Conservation (phyloP, 352 stramenopile genomes). For the Globisporangium carolinianum region DNA sequence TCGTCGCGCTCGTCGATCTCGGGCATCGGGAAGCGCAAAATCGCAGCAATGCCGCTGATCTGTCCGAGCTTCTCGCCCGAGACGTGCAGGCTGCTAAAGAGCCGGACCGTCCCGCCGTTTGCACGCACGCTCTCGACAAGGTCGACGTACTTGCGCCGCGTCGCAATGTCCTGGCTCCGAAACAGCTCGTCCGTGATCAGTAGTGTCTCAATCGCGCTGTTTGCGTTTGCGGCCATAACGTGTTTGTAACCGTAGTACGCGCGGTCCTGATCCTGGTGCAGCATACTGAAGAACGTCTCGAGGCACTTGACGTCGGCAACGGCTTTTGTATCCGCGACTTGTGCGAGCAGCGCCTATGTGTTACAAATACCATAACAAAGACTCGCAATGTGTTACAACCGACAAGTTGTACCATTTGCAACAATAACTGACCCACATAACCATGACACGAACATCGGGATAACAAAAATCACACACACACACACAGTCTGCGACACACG, state of each 20-base stretch:
- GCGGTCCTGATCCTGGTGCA: constrained; percentile 93
- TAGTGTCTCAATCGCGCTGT: constrained; percentile 93
- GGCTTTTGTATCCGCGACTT: constrained; percentile 94
- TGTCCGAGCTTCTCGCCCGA: constrained; percentile 94
- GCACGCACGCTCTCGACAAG: constrained; percentile 92
- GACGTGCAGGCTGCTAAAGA: constrained; percentile 95
- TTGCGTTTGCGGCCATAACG: constrained; percentile 86
- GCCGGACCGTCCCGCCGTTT: constrained; percentile 87
- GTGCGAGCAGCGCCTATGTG: constrained; percentile 70
- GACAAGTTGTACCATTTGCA: neutral
- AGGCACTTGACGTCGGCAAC: constrained; percentile 89
- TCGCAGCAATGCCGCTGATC: constrained; percentile 93
- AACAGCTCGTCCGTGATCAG: constrained; percentile 96
- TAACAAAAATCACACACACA: no score
- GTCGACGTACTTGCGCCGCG: constrained; percentile 89
- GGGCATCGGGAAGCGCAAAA: constrained; percentile 94
- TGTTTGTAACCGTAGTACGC: constrained; percentile 97
- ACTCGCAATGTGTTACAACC: neutral
- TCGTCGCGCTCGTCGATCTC: constrained; percentile 92
- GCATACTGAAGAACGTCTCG: constrained; percentile 94
- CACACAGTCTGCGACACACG: neutral
- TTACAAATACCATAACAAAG: neutral
- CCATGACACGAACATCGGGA: no score
- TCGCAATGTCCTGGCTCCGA: constrained; percentile 85
- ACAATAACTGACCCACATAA: no score